Evolutionary conservation across 208 protist species (phyloP).

Genomic region (Trypanosoma rangeli): DNA sequence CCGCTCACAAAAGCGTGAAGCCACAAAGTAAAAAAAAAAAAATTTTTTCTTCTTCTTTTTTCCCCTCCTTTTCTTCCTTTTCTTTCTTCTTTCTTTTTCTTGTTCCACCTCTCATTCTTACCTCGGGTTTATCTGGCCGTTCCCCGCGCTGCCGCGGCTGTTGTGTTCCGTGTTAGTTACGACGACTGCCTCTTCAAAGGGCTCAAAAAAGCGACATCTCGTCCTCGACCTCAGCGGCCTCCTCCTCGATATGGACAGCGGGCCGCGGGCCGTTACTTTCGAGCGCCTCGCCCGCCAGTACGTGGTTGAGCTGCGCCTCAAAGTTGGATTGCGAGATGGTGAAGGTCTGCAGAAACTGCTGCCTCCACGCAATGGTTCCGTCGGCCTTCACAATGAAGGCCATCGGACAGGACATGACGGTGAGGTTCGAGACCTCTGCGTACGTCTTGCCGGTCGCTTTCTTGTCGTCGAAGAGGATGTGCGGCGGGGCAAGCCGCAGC

Average conservation of each 20-base stretch:
- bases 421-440: constrained; percentile 66
- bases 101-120: neutral
- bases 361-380: constrained; percentile 86
- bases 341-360: constrained; percentile 90
- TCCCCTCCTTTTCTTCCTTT: neutral
- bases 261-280: constrained; percentile 84
- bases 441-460: constrained; percentile 84
- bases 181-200: neutral
- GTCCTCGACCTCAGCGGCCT: constrained; percentile 86
- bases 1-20: neutral
- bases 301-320: constrained; percentile 78
- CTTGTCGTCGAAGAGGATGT: constrained; percentile 85
- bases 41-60: neutral
- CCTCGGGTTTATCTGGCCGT: neutral
- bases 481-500: constrained; percentile 64
- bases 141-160: too few relatives aligned
- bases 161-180: neutral
- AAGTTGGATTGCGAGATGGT: constrained; percentile 90
- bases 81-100: neutral
- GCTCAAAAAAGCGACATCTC: constrained; percentile 90
- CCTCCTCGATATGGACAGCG: constrained; percentile 83
- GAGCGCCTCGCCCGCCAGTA: constrained; percentile 77
- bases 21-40: neutral
- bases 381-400: constrained; percentile 79
- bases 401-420: constrained; percentile 90